Evolutionary conservation across 2,329 filamentous ascomycete genomes (phyloP).

Genomic region (Fusarium sp.): DNA sequence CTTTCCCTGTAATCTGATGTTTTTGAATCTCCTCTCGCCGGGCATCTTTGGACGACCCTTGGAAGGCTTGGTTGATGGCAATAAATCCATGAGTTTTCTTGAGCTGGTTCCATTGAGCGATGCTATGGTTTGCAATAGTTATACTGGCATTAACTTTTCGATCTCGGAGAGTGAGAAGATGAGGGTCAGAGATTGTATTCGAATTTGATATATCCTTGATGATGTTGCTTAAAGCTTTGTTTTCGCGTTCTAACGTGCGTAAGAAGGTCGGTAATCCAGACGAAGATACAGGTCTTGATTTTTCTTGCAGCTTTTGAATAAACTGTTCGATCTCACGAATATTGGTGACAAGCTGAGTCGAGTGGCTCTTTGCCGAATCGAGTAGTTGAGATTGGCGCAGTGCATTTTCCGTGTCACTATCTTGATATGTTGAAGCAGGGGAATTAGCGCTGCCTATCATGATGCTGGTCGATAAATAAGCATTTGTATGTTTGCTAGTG

Average conservation of each 20-base stretch:
- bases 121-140: constrained; percentile 42
- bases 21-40: constrained; percentile 45
- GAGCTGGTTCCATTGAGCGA: constrained; percentile 52
- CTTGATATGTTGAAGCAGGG: not conserved
- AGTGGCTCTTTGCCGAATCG: constrained; percentile 33
- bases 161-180: constrained; percentile 16
- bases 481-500: not conserved
- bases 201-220: constrained; percentile 26
- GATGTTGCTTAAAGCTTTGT: constrained; percentile 13
- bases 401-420: constrained; percentile 4
- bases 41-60: constrained; percentile 49
- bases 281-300: constrained; percentile 30
- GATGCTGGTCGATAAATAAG: not conserved
- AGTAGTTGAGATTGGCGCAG: constrained; percentile 28
- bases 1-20: constrained; percentile 39
- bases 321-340: constrained; percentile 25
- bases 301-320: constrained; percentile 19
- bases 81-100: constrained; percentile 52
- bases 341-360: constrained; percentile 6
- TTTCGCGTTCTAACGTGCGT: constrained; percentile 30
- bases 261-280: constrained; percentile 34
- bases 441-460: constrained; percentile 10
- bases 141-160: constrained; percentile 46
- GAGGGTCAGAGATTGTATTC: constrained; percentile 15
- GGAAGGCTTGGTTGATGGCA: constrained; percentile 52